Evolutionary conservation across 1,139 yeast genomes (phyloP), one percentile per base, ranked within the genome.

Genomic region (Yamadazyma epiphylla): DNA sequence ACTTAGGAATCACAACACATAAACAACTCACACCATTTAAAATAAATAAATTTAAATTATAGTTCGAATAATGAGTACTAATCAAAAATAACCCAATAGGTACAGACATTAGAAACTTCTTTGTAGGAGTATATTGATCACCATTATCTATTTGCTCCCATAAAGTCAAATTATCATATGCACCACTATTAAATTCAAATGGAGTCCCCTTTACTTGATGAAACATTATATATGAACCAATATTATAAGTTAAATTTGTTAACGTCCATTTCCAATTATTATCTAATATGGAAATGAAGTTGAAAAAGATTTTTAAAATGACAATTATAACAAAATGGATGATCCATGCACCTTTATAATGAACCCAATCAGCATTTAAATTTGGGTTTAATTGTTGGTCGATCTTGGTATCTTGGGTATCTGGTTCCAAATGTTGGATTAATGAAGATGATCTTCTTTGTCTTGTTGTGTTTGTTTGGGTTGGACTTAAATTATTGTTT

Each of bases 91-190:
- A 69, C 7, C 78, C 81, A 43, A 91, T 85, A 23, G 98, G 98
- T 11, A 91, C 96, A 37, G 86, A 78, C 64, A 89, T 75, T 46
- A 91, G 67, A 52, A 88, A 91, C 60, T 91, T 91, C 67, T 91
- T 88, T 16, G 96, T 80, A 5, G 98, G 98, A 0, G 98, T 91
- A 56, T 89, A 91, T 56, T 88, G 95, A 53, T 88, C 96, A 38
- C 97, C 98, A 49, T 89, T 82, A 58, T 91, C 96, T 42, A 91
- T 82, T 60, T 91, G 98, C 59, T 91, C 98, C 98, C 98, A 91
- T 96, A 91, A 86, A 17, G 96, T 91, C 48, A 91, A 71, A 51
- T 87, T 82, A 55, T 91, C 98, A 58, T 84, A 91, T 0, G 97
- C 97, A 25, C 98, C 98, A 23, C 87, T 82, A 54, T 89, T 91